A percentile compares a stretch with the other conserved stretches of the same genome.
Conservation (phyloP, 345 rosid genomes). For the Psidium guajava region DNA sequence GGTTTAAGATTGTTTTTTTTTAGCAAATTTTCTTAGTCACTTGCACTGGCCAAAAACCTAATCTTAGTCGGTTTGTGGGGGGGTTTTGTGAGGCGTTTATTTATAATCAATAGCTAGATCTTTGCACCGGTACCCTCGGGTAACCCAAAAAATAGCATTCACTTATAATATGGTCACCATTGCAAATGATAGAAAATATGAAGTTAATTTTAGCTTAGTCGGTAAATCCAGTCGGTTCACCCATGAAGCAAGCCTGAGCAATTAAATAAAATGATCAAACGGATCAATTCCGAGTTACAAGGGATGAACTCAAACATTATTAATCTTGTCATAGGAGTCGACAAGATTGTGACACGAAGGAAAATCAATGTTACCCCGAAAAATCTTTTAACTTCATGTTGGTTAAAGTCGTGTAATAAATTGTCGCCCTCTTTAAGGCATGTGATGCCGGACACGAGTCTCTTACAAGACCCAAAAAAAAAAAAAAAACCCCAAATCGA, state of each 20-base stretch:
- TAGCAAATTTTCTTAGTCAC: background rate
- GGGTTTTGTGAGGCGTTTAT: background rate
- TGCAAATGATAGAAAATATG: background rate
- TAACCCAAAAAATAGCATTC: background rate
- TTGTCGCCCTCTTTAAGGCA: background rate
- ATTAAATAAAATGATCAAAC: background rate
- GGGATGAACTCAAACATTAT: background rate
- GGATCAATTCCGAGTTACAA: background rate
- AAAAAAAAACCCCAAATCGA: background rate
- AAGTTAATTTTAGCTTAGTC: background rate
- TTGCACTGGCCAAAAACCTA: background rate
- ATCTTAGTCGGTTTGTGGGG: background rate
- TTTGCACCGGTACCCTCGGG: background rate
- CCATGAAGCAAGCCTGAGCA: background rate
- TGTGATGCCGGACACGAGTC: background rate
- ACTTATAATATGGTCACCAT: background rate
- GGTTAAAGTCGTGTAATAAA: background rate
- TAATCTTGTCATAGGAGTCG: accelerated
- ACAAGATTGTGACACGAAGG: background rate
- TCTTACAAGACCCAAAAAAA: background rate
- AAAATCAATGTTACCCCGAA: background rate
- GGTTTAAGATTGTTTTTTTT: no score
- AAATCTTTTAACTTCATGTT: background rate
- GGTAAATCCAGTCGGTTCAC: background rate
- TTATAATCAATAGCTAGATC: background rate